Evolutionary conservation across 768 basidiomycete genomes (phyloP).

Genomic region (Boletellus sp.): DNA sequence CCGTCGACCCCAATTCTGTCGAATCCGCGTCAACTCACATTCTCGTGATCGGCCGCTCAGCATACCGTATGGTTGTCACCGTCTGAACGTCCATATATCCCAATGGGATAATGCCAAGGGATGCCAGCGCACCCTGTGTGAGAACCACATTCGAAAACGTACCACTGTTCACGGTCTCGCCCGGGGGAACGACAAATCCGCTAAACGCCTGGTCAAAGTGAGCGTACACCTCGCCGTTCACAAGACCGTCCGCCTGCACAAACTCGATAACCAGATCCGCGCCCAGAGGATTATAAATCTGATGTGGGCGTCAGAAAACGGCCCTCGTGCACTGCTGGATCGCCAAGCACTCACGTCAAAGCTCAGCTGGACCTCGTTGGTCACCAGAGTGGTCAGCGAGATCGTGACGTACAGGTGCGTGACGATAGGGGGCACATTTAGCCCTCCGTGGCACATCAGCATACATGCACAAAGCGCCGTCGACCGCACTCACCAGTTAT

Average conservation of each 20-base stretch:
- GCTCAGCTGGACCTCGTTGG: slow-evolving; percentile 50
- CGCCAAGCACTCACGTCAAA: slow-evolving; percentile 49
- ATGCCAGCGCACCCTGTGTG: slow-evolving; percentile 52
- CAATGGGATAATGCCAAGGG: slow-evolving; percentile 55
- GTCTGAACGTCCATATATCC: slow-evolving; percentile 52
- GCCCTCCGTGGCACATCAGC: slow-evolving; percentile 21
- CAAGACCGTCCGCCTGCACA: slow-evolving; percentile 52
- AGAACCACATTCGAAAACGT: slow-evolving; percentile 54
- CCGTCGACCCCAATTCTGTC: slow-evolving; percentile 46
- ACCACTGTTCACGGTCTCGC: slow-evolving; percentile 60
- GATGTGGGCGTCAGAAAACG: slow-evolving; percentile 1
- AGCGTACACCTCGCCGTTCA: slow-evolving; percentile 54
- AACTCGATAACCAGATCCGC: slow-evolving; percentile 54
- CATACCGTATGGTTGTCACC: slow-evolving; percentile 41
- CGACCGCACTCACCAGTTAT: slow-evolving; percentile 40
- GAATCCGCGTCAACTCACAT: not conserved
- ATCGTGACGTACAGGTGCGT: slow-evolving; percentile 54
- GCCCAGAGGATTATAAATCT: slow-evolving; percentile 56
- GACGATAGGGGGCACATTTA: slow-evolving; percentile 56
- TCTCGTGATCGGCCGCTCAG: not conserved
- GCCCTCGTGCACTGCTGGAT: not conserved
- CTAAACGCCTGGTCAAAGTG: slow-evolving; percentile 54
- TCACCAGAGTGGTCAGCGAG: slow-evolving; percentile 44
- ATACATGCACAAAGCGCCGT: not conserved
- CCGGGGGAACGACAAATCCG: slow-evolving; percentile 53